Evolutionary conservation across 352 stramenopile genomes (phyloP), one percentile per base, ranked within the genome.

Genomic region (Halophytophthora batemanensis): DNA sequence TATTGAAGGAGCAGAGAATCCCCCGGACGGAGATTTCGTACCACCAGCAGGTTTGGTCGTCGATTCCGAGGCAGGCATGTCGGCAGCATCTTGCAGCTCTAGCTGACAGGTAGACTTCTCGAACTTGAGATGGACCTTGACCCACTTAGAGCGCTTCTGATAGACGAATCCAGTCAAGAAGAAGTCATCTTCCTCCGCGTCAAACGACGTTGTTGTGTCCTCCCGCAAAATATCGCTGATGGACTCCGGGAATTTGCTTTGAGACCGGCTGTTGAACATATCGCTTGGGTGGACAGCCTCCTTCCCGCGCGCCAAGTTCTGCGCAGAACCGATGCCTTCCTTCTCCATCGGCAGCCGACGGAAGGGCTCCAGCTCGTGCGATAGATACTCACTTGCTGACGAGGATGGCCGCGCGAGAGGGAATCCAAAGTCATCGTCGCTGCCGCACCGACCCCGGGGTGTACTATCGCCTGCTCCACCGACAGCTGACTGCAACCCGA

Each of bases 61-160:
- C 8, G 55, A 17, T 1, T 54, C 42, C 33, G 29, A 35, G 29
- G 47, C 48, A 0, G 40, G 11, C 11, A 25, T 34, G 37, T 38
- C 39, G 22, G 66, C 36, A 2, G 66, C 61, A 18, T 86, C 72
- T 33, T 86, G 62, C 15, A 85, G 35, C 19, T 56, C 64, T 8
- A 85, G 53, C 49, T 81, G 45, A 28, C 77, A 89, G 10, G 70
- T 87, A 2, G 64, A 41, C 44, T 90, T 87, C 33, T 92, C 75
- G 28, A 92, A 84, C 25, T 70, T 84, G 6, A 92, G 51, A 8
- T 76, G 64, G 21, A 89, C 78, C 33, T 88, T 88, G 1, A 72
- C 72, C 82, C 82, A 92, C 44, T 89, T 85, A 0, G 78, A 71
- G 6, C 68, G 62, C 53, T 92, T 89, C 48, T 92, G 82, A 45